phyloP scores from a whole-genome alignment of 2,329 filamentous ascomycete genomes.

The Lachnellula arida region DNA sequence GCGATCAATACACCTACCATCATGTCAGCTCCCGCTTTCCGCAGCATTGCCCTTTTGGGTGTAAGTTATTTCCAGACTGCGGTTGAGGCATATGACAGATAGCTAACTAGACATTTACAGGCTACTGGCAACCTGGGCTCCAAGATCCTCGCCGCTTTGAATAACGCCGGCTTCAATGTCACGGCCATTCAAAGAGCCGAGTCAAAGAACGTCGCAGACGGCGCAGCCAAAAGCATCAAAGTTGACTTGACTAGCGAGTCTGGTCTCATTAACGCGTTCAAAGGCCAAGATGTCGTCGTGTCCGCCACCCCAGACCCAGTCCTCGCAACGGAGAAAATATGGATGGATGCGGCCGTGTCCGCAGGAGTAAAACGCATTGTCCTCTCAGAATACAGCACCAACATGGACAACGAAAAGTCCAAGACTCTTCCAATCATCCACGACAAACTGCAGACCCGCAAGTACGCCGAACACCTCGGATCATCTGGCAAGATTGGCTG shows the following conservation, averaged over 20 bases:
- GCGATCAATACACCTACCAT: background rate
- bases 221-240: conserved; percentile 9
- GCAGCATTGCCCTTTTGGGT: conserved; percentile 12
- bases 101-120: background rate
- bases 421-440: conserved; percentile 7
- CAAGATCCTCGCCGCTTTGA: conserved; percentile 12
- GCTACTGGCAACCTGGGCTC: conserved; percentile 14
- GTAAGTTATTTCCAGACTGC: background rate
- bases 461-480: conserved; percentile 9
- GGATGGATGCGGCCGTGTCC: conserved; percentile 52
- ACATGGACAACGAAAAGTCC: conserved; percentile 22
- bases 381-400: conserved; percentile 48
- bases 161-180: conserved; percentile 11
- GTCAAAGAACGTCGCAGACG: conserved; percentile 6
- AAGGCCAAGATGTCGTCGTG: conserved; percentile 15
- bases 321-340: conserved; percentile 15
- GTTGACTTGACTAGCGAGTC: conserved; percentile 8
- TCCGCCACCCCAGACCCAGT: conserved; percentile 10
- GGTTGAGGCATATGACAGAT: no score
- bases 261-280: conserved; percentile 10
- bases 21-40: conserved; percentile 3
- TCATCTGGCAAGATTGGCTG: conserved; percentile 7
- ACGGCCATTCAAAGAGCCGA: conserved; percentile 15
- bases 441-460: conserved; percentile 11
- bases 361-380: conserved; percentile 56